Evolutionary conservation across 495 filamentous ascomycete species (phyloP).

Genomic region (Aspergillus bridgeri): DNA sequence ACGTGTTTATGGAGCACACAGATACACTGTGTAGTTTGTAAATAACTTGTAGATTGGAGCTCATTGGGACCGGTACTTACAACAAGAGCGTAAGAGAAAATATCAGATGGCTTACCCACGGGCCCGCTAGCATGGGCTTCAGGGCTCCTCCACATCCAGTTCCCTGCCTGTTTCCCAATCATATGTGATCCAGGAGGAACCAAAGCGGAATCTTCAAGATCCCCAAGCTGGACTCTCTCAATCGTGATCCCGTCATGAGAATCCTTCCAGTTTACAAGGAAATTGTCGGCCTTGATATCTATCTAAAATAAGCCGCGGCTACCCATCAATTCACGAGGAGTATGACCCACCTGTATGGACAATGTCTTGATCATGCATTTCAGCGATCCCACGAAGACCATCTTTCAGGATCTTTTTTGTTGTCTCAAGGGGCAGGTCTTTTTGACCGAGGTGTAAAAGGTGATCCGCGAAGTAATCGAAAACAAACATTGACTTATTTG

Average conservation of each 20-base stretch:
- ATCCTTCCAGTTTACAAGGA: constrained; percentile 25
- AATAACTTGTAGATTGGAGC: constrained; percentile 1
- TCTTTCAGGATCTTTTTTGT: constrained; percentile 45
- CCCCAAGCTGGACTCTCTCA: constrained; percentile 35
- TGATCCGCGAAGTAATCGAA: constrained; percentile 45
- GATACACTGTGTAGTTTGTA: constrained; percentile 23
- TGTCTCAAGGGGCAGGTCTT: constrained; percentile 29
- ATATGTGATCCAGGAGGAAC: constrained; percentile 30
- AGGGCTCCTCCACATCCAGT: constrained; percentile 41
- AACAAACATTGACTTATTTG: constrained; percentile 46
- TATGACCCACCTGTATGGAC: constrained; percentile 48
- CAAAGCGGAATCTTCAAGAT: constrained; percentile 45
- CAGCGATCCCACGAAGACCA: constrained; percentile 40
- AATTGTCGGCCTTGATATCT: constrained; percentile 35
- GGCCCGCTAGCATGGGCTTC: constrained; percentile 34
- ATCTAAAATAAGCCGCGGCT: no score
- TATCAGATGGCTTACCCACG: constrained; percentile 37
- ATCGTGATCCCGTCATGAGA: constrained; percentile 27
- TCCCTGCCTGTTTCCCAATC: constrained; percentile 33
- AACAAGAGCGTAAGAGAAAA: constrained; percentile 43
- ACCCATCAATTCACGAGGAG: no score
- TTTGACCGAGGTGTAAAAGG: constrained; percentile 40
- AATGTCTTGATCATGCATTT: constrained; percentile 46
- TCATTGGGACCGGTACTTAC: constrained; percentile 24
- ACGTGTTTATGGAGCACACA: constrained; percentile 26